Evolutionary conservation across 2,329 filamentous ascomycete species (phyloP).

Genomic region (Colletotrichum kahawae): DNA sequence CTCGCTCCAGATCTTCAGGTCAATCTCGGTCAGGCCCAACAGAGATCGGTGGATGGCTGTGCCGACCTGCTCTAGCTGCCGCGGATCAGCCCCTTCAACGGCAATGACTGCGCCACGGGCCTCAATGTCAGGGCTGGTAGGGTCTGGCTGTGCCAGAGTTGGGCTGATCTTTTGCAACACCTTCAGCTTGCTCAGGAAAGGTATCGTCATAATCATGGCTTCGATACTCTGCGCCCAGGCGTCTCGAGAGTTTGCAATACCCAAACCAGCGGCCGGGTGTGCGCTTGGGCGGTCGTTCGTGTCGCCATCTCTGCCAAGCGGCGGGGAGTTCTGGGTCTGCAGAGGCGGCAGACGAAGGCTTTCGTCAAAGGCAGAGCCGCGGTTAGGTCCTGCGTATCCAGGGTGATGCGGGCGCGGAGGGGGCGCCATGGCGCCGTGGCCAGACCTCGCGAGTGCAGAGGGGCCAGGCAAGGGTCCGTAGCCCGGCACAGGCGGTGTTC

Average conservation of each 20-base stretch:
- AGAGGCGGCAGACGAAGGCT: slow-evolving; percentile 59
- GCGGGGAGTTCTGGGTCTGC: slow-evolving; percentile 45
- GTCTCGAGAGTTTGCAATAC: slow-evolving; percentile 27
- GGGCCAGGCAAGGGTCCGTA: slow-evolving; percentile 32
- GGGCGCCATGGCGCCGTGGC: slow-evolving; percentile 54
- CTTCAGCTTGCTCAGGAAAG: slow-evolving; percentile 77
- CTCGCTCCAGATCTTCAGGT: slow-evolving; percentile 50
- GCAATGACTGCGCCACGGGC: slow-evolving; percentile 81
- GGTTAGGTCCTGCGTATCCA: slow-evolving; percentile 33
- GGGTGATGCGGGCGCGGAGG: slow-evolving; percentile 54
- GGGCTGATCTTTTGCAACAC: slow-evolving; percentile 79
- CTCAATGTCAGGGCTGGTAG: slow-evolving; percentile 36
- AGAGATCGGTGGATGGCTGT: slow-evolving; percentile 70
- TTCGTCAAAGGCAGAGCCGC: slow-evolving; percentile 49
- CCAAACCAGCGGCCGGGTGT: slow-evolving; percentile 30
- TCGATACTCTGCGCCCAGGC: slow-evolving; percentile 57
- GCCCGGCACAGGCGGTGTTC: slow-evolving; percentile 26
- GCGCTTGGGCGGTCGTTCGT: slow-evolving; percentile 12
- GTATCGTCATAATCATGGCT: slow-evolving; percentile 77
- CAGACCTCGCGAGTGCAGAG: slow-evolving; percentile 5
- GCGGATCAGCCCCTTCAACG: slow-evolving; percentile 73
- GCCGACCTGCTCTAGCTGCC: slow-evolving; percentile 61
- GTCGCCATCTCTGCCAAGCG: slow-evolving; percentile 11
- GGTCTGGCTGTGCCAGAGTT: slow-evolving; percentile 51
- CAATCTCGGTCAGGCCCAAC: slow-evolving; percentile 41